These are phyloP conservation scores for Schizophyllum amplum DNA, from an alignment of 1,284 basidiomycete species.

Conservation along the genomic window DNA sequence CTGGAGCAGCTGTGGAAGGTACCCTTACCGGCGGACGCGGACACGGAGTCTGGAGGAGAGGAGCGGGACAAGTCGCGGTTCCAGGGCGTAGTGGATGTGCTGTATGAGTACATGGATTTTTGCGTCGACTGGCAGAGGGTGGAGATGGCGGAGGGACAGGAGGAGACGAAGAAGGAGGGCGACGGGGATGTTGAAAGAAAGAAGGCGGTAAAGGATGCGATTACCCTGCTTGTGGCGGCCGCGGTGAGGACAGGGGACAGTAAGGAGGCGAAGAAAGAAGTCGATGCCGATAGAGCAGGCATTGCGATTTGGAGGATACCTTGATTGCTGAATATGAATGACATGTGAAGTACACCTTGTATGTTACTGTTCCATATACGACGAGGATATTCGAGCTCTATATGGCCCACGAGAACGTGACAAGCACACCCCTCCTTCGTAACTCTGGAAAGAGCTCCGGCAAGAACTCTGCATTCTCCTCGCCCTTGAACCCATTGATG, in stretches of 20 bases:
- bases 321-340: constrained; percentile 17
- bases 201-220: constrained; percentile 34
- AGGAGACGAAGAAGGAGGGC: constrained; percentile 13
- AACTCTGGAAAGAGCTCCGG: no score
- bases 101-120: constrained; percentile 52
- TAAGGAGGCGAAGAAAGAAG: constrained; percentile 46
- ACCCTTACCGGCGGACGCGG: constrained; percentile 18
- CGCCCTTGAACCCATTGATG: no score
- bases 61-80: constrained; percentile 22
- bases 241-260: constrained; percentile 45
- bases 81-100: constrained; percentile 42
- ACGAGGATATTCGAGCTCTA: no score
- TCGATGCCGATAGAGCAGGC: constrained; percentile 47
- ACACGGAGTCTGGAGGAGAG: constrained; percentile 24
- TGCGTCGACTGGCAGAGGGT: constrained; percentile 52
- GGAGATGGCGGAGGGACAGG: constrained; percentile 12
- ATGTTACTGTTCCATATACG: no score
- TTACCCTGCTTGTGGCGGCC: constrained; percentile 43
- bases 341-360: no score
- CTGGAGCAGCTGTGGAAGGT: constrained; percentile 50
- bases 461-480: no score
- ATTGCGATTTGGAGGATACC: constrained; percentile 60
- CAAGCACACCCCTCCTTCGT: no score
- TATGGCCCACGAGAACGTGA: no score
- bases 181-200: no score